Conservation (phyloP, 140 eudicot genomes). For the Bidens hawaiensis region DNA sequence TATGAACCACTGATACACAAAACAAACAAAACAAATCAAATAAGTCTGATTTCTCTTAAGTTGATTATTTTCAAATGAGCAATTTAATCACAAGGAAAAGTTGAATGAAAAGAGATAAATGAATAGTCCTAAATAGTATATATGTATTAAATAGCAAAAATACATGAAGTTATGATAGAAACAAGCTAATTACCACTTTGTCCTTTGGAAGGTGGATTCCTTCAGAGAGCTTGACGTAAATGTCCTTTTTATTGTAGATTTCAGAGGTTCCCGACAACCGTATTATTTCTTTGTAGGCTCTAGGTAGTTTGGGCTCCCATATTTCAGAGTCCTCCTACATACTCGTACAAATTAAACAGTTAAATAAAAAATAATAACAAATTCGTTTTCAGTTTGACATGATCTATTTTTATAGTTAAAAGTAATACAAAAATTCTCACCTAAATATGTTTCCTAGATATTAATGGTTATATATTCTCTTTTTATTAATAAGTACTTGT, state of each 20-base stretch:
- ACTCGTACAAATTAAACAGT: not conserved
- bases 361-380: too few species aligned
- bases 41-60: not conserved
- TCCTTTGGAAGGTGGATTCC: not conserved
- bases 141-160: too few species aligned
- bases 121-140: too few species aligned
- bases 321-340: constrained; percentile 13
- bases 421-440: not conserved
- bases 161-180: too few species aligned
- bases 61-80: too few species aligned
- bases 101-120: too few species aligned
- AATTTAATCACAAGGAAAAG: not conserved
- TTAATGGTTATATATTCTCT: not conserved
- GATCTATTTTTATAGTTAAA: too few species aligned
- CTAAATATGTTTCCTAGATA: not conserved
- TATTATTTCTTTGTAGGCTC: not conserved
- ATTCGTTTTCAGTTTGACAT: too few species aligned
- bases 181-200: not conserved
- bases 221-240: not conserved
- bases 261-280: not conserved
- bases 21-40: not conserved
- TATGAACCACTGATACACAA: not conserved
- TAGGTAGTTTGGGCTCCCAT: constrained; percentile 11
- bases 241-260: not conserved
- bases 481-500: too few species aligned